Evolutionary conservation across 768 basidiomycete species (phyloP).

Genomic region (Pulveroboletus sp.): DNA sequence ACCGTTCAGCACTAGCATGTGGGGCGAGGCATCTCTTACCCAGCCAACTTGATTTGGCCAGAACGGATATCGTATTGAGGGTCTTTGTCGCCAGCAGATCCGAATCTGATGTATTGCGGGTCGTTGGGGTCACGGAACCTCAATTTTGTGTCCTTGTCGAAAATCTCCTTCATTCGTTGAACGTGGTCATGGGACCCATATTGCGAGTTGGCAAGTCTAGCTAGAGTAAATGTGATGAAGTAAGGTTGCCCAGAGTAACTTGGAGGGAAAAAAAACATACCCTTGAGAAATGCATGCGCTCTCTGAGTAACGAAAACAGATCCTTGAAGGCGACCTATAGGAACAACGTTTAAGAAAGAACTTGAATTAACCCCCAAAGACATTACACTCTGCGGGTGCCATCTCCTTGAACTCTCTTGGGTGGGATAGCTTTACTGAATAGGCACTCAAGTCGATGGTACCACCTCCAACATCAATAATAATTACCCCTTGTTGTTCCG

Average conservation of each 20-base stretch:
- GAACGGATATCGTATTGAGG: slow-evolving; percentile 1
- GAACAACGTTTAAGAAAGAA: too few species aligned
- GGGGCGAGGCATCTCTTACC: slow-evolving; percentile 22
- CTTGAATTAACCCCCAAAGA: neutral
- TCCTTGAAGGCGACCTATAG: too few species aligned
- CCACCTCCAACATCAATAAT: slow-evolving; percentile 52
- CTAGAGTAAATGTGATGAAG: slow-evolving; percentile 10
- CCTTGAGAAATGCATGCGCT: slow-evolving; percentile 25
- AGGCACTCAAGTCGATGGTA: slow-evolving; percentile 40
- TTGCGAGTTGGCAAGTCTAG: slow-evolving; percentile 26
- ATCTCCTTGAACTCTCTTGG: slow-evolving; percentile 33
- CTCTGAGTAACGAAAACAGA: slow-evolving; percentile 32
- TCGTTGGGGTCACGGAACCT: slow-evolving; percentile 33
- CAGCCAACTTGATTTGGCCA: slow-evolving; percentile 31
- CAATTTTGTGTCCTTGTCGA: too few species aligned
- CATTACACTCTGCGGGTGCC: slow-evolving; percentile 31
- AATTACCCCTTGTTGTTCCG: slow-evolving; percentile 30
- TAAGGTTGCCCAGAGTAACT: neutral
- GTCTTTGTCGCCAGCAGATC: slow-evolving; percentile 14
- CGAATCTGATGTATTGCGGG: slow-evolving; percentile 37
- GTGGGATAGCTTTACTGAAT: slow-evolving; percentile 37
- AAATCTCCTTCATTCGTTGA: slow-evolving; percentile 18
- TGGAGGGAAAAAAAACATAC: slow-evolving; percentile 18
- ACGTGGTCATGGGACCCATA: slow-evolving; percentile 30
- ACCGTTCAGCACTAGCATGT: neutral